Base-by-base conservation (phyloP, 1,284 basidiomycete genomes). In the Ganoderma lingzhi region DNA sequence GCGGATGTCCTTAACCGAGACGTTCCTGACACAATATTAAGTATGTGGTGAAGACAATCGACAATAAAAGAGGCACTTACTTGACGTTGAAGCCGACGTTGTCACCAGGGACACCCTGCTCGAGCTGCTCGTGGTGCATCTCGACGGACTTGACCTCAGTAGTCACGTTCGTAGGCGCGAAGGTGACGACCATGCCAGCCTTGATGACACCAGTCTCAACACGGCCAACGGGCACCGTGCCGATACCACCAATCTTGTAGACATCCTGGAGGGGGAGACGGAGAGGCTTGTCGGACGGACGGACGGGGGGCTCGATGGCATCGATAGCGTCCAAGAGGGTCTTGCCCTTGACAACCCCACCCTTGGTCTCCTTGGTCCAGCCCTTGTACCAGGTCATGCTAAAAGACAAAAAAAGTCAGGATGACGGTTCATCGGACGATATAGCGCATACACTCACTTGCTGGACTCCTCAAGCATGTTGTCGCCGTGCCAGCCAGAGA, bases 181-280 rank as follows among this genome's bases (percentile, higher is more conserved):
- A 99, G 83, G 87, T 93, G 84, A 99, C 97, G 81, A 99, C 90
- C 97, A 99, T 99, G 84, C 97, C 97, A 80, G 96, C 95, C 91
- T 99, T 99, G 92, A 99, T 99, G 85, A 96, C 83, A 93, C 98
- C 97, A 81, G 98, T 99, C 90, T 99, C 97, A 81, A 99, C 97
- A 96, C 98, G 97, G 85, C 97, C 97, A 87, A 99, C 97, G 83
- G 97, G 97, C 79, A 99, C 98, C 79, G 97, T 99, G 78, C 97
- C 97, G 81, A 99, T 99, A 97, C 97, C 97, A 87, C 97, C 97
- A 81, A 99, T 99, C 92, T 99, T 99, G 96, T 99, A 99, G 80
- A 99, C 97, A 91, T 99, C 97, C 91, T 99, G 97, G 85, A 99
- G 96, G 80, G 97, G 97, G 76, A 99, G 97, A 88, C 97, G 97